phyloP scores from a whole-genome alignment of 1,139 yeast species.

The Candida glucosophila region DNA sequence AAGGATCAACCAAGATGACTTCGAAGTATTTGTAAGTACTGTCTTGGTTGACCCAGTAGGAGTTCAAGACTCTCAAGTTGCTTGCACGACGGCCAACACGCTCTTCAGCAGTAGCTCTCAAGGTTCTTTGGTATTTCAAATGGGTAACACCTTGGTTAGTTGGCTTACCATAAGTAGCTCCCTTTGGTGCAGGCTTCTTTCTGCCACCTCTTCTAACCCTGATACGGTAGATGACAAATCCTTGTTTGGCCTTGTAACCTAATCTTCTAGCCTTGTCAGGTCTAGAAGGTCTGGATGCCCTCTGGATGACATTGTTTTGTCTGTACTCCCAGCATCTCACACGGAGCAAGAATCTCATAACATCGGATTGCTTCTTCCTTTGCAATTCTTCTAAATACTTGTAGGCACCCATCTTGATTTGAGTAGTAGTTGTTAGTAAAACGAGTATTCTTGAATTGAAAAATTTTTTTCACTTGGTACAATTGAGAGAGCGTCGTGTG shows the following conservation, averaged over 20 bases:
- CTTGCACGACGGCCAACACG: slow-evolving; percentile 99
- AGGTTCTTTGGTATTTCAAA: slow-evolving; percentile 98
- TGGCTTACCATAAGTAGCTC: slow-evolving; percentile 99
- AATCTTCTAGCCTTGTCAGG: slow-evolving; percentile 99
- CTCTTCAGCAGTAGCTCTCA: slow-evolving; percentile 98
- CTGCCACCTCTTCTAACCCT: slow-evolving; percentile 99
- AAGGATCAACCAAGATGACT: slow-evolving; percentile 94
- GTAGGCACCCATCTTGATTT: slow-evolving; percentile 90
- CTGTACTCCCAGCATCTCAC: slow-evolving; percentile 99
- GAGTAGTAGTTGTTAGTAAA: no score
- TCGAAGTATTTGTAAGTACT: slow-evolving; percentile 99
- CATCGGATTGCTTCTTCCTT: slow-evolving; percentile 99
- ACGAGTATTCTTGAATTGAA: no score
- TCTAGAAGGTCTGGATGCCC: slow-evolving; percentile 98
- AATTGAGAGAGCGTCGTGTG: no score
- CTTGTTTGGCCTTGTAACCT: slow-evolving; percentile 99
- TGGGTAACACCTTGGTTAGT: slow-evolving; percentile 99
- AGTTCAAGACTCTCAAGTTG: slow-evolving; percentile 98
- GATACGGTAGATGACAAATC: slow-evolving; percentile 95
- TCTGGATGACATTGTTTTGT: slow-evolving; percentile 97
- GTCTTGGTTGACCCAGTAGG: slow-evolving; percentile 99
- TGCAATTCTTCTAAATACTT: slow-evolving; percentile 98
- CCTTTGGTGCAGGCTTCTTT: slow-evolving; percentile 99
- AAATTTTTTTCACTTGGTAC: no score
- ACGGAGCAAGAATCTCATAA: slow-evolving; percentile 95